Conservation (phyloP, 768 basidiomycete genomes). For the Boletus subcaerulescens region DNA sequence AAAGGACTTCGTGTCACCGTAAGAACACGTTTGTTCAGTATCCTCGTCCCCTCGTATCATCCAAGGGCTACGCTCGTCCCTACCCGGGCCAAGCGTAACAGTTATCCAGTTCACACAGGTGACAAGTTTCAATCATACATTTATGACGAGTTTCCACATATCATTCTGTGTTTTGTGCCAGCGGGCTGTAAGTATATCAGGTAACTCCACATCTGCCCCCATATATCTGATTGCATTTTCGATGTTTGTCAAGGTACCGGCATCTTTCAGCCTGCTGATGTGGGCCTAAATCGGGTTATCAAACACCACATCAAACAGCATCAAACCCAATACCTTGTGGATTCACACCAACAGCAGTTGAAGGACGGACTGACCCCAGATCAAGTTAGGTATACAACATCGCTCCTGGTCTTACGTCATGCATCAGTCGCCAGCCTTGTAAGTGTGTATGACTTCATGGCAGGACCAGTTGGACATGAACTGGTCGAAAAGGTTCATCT, state of each 20-base stretch:
- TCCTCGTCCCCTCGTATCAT: too few species aligned
- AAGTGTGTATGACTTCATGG: slow-evolving; percentile 15
- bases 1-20: too few species aligned
- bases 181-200: neutral
- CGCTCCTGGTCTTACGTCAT: slow-evolving; percentile 18
- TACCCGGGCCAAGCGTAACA: too few species aligned
- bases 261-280: neutral
- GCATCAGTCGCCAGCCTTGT: slow-evolving; percentile 19
- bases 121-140: slow-evolving; percentile 17
- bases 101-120: slow-evolving; percentile 29
- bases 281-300: neutral
- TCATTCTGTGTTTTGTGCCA: neutral
- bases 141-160: neutral
- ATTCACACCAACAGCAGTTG: neutral
- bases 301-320: neutral
- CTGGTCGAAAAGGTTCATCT: slow-evolving; percentile 13
- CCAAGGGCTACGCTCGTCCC: too few species aligned
- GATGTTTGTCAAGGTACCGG: neutral
- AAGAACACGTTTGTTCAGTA: too few species aligned
- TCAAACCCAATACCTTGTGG: neutral
- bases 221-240: too few species aligned
- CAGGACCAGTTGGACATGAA: slow-evolving; percentile 6
- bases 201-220: too few species aligned
- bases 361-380: slow-evolving; percentile 12
- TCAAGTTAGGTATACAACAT: slow-evolving; percentile 16